Evolutionary conservation across 257 asterid species (phyloP), one percentile per base, ranked within the genome.

Genomic region (Eucommia ulmoides): DNA sequence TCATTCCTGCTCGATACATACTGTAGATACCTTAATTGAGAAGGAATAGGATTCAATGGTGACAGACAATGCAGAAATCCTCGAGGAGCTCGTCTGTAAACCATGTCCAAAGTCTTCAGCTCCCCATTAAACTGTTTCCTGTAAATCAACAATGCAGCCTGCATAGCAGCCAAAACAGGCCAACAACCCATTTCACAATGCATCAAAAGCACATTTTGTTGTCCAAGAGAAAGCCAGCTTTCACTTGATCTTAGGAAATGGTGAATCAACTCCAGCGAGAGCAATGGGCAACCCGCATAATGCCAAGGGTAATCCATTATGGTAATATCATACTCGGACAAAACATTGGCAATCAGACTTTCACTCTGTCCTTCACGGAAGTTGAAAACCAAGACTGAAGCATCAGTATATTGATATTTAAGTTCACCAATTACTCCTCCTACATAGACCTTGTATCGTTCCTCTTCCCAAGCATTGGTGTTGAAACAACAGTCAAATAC

Each of bases 111-210:
- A 46, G 92, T 88, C 74, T 84, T 88, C 51, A 65, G 76, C 71
- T 88, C 97, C 67, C 97, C 97, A 19, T 68, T 81, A 59, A 79
- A 88, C 33, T 83, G 86, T 64, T 65, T 81, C 68, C 92, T 79
- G 50, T 84, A 83, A 56, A 88, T 71, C 68, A 88, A 59, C 53
- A 84, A 59, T 10, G 93, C 95, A 60, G 97, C 88, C 67, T 83
- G 60, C 95, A 84, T 88, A 73, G 81, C 79, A 53, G 97, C 93
- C 69, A 88, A 79, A 71, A 88, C 84, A 41, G 97, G 92, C 97
- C 97, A 88, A 64, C 93, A 93, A 59, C 95, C 95, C 45, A 74
- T 81, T 55, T 88, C 97, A 58, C 97, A 88, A 68, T 84, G 93
- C 94, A 81, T 81, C 41, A 88, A 73, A 60, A 88, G 95, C 74